These are phyloP conservation scores for Zoysia japonica DNA, from an alignment of 176 grass and related monocot genomes.

Conservation along the genomic window DNA sequence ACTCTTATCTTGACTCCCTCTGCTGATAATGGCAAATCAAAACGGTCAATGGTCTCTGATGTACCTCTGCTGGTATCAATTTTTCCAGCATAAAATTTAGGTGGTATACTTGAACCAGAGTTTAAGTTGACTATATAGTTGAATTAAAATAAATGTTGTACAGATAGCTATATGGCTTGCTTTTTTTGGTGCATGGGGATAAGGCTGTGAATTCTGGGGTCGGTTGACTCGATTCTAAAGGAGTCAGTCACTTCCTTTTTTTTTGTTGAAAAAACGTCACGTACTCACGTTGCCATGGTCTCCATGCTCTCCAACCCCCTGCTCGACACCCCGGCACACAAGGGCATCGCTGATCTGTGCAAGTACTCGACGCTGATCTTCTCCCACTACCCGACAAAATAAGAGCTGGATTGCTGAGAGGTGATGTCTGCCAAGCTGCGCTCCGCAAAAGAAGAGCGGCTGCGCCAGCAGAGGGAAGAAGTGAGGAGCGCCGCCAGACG, in stretches of 20 bases:
- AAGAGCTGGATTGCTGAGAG: background rate
- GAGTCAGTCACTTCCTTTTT: background rate
- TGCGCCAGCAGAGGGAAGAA: background rate
- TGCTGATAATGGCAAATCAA: constrained; percentile 42
- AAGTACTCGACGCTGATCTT: background rate
- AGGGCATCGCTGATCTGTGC: background rate
- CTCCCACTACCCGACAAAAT: background rate
- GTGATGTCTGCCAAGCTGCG: background rate
- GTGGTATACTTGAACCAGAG: constrained; percentile 37
- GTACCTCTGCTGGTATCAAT: constrained; percentile 34
- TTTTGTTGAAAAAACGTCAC: no score
- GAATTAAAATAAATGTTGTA: constrained; percentile 53
- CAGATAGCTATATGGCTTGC: constrained; percentile 28
- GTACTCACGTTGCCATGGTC: background rate
- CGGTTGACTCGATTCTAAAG: background rate
- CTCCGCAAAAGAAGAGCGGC: background rate
- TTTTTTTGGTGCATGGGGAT: background rate
- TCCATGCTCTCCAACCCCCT: constrained; percentile 34
- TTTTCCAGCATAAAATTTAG: constrained; percentile 40
- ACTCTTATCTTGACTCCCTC: constrained; percentile 73
- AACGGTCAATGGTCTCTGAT: constrained; percentile 18
- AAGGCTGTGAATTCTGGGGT: background rate
- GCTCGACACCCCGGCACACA: constrained; percentile 7
- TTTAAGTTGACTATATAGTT: constrained; percentile 40
- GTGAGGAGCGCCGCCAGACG: background rate